Evolutionary conservation across 768 basidiomycete genomes (phyloP).

Genomic region (Boletus edulis): DNA sequence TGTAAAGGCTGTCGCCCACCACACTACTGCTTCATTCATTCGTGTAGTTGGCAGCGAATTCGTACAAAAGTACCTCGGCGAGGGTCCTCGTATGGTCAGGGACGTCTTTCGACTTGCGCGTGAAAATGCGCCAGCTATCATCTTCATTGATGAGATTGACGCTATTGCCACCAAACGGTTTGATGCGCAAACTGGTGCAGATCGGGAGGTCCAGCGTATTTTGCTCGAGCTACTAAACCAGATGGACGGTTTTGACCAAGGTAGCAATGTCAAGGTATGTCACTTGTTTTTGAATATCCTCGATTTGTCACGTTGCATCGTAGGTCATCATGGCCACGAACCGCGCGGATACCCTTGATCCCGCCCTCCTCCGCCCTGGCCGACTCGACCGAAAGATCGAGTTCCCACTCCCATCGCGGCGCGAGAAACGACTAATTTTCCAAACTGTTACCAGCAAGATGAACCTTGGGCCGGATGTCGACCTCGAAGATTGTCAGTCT

Average conservation of each 20-base stretch:
- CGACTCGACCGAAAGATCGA: slow-evolving; percentile 99
- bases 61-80: slow-evolving; percentile 98
- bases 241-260: slow-evolving; percentile 99
- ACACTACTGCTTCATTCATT: slow-evolving; percentile 96
- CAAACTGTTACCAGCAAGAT: slow-evolving; percentile 97
- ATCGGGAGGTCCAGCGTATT: slow-evolving; percentile 98
- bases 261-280: slow-evolving; percentile 92
- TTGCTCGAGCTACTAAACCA: slow-evolving; percentile 95
- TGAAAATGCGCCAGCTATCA: slow-evolving; percentile 96
- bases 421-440: slow-evolving; percentile 97
- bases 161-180: slow-evolving; percentile 99
- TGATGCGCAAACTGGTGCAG: slow-evolving; percentile 98
- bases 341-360: slow-evolving; percentile 96
- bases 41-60: slow-evolving; percentile 98
- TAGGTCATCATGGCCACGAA: slow-evolving; percentile 99
- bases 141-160: slow-evolving; percentile 99
- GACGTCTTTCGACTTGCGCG: slow-evolving; percentile 98
- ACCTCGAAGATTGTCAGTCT: slow-evolving; percentile 92
- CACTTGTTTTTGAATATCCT: neutral
- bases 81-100: slow-evolving; percentile 99
- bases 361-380: slow-evolving; percentile 94
- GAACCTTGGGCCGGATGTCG: slow-evolving; percentile 97
- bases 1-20: slow-evolving; percentile 98
- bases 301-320: neutral
- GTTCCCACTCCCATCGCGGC: slow-evolving; percentile 90